A percentile compares a stretch with the other conserved stretches of the same genome.
phyloP scores from a whole-genome alignment of 1,284 basidiomycete genomes.

The Peniophora sp. region DNA sequence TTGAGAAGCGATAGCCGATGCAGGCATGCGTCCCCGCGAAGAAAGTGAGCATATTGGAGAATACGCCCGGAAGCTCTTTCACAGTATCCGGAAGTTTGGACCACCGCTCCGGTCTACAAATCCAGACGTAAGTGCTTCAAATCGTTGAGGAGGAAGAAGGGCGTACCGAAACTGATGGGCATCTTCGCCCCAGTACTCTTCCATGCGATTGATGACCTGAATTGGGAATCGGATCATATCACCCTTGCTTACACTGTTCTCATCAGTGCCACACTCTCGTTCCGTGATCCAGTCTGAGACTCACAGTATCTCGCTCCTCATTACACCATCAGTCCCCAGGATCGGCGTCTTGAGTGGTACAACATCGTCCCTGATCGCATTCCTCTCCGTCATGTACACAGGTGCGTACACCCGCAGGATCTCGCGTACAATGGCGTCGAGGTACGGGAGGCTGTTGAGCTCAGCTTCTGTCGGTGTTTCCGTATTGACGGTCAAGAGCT shows the following conservation, averaged over 20 bases:
- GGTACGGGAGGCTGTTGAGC: conserved; percentile 31
- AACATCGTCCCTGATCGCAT: conserved; percentile 20
- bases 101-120: conserved; percentile 16
- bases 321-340: conserved; percentile 24
- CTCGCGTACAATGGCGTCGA: conserved; percentile 40
- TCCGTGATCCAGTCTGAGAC: neutral
- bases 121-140: neutral
- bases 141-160: neutral
- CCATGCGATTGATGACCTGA: conserved; percentile 34
- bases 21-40: conserved; percentile 52
- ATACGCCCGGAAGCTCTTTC: conserved; percentile 46
- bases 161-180: conserved; percentile 41
- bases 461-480: conserved; percentile 24
- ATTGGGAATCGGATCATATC: conserved; percentile 42
- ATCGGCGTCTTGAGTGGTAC: conserved; percentile 32
- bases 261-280: neutral
- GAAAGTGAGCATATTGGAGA: conserved; percentile 54
- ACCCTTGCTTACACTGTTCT: conserved; percentile 30
- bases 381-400: conserved; percentile 26
- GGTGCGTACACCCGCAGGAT: conserved; percentile 31
- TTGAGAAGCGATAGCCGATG: conserved; percentile 64
- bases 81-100: conserved; percentile 22
- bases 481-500: conserved; percentile 22
- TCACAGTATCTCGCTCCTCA: conserved; percentile 7
- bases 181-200: conserved; percentile 49